Conservation (phyloP, 192 early-diverging fungal species). For the Fimicolochytrium jonesii region DNA sequence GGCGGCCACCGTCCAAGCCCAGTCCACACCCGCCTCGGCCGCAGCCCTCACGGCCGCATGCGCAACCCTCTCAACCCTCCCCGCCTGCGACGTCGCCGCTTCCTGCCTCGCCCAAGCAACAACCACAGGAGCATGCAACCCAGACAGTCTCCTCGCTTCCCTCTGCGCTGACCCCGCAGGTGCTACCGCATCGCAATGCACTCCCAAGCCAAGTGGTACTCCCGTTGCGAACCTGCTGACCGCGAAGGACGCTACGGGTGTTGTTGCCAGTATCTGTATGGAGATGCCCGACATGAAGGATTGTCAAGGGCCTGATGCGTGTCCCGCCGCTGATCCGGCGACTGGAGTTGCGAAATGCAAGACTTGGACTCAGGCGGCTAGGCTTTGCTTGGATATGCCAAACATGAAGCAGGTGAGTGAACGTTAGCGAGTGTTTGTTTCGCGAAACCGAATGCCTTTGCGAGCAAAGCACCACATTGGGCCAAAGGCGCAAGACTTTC, state of each 20-base stretch:
- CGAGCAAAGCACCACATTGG: too few relatives aligned
- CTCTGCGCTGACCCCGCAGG: neutral
- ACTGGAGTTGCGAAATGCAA: neutral
- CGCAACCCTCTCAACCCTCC: constrained; percentile 8
- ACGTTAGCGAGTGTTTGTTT: too few relatives aligned
- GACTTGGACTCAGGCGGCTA: neutral
- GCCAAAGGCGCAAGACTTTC: too few relatives aligned
- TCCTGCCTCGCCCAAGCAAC: neutral
- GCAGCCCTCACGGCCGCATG: constrained; percentile 5
- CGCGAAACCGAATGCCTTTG: too few relatives aligned
- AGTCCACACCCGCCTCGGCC: neutral
- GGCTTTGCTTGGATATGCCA: constrained; percentile 6
- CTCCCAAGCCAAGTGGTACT: neutral
- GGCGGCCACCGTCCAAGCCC: neutral
- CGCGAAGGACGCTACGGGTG: neutral
- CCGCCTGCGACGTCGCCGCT: constrained; percentile 18
- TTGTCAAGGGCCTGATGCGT: neutral
- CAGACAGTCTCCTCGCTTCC: neutral
- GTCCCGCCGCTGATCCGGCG: neutral
- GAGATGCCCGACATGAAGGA: constrained; percentile 1
- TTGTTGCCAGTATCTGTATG: neutral
- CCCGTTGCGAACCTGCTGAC: neutral
- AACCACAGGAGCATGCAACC: neutral
- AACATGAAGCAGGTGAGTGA: constrained; percentile 1
- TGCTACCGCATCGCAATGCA: neutral